These are phyloP conservation scores for Candida dubliniensis DNA, from an alignment of 1,139 yeast genomes.

Conservation along the genomic window DNA sequence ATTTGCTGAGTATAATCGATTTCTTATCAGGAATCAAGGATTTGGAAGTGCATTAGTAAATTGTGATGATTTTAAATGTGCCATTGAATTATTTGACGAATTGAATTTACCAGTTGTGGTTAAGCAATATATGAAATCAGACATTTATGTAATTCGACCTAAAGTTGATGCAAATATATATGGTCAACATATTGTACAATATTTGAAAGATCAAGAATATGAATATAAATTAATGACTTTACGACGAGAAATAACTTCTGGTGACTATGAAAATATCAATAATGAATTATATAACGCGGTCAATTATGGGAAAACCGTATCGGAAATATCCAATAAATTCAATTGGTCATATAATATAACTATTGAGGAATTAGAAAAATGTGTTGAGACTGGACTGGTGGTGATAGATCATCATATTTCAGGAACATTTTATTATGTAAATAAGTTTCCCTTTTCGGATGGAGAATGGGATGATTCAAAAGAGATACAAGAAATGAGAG, in stretches of 20 bases:
- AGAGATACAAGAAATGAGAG: slow-evolving; percentile 15
- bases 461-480: slow-evolving; percentile 15
- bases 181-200: slow-evolving; percentile 26
- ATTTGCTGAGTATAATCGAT: slow-evolving; percentile 45
- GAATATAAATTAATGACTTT: slow-evolving; percentile 28
- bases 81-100: slow-evolving; percentile 30
- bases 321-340: slow-evolving; percentile 39
- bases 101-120: slow-evolving; percentile 36
- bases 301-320: slow-evolving; percentile 35
- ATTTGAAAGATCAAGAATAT: slow-evolving; percentile 24
- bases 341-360: slow-evolving; percentile 72
- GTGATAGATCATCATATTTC: slow-evolving; percentile 67
- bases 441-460: slow-evolving; percentile 22
- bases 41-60: slow-evolving; percentile 40
- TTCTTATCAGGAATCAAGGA: slow-evolving; percentile 37
- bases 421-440: slow-evolving; percentile 51
- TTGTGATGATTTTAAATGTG: slow-evolving; percentile 32
- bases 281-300: slow-evolving; percentile 21
- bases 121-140: slow-evolving; percentile 35
- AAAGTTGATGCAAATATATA: slow-evolving; percentile 20
- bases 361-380: slow-evolving; percentile 63
- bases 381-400: slow-evolving; percentile 56
- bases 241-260: slow-evolving; percentile 21
- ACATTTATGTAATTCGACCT: slow-evolving; percentile 34
- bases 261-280: slow-evolving; percentile 21